Conservation (phyloP, 176 grass and related monocot genomes). For the Ensete glaucum region DNA sequence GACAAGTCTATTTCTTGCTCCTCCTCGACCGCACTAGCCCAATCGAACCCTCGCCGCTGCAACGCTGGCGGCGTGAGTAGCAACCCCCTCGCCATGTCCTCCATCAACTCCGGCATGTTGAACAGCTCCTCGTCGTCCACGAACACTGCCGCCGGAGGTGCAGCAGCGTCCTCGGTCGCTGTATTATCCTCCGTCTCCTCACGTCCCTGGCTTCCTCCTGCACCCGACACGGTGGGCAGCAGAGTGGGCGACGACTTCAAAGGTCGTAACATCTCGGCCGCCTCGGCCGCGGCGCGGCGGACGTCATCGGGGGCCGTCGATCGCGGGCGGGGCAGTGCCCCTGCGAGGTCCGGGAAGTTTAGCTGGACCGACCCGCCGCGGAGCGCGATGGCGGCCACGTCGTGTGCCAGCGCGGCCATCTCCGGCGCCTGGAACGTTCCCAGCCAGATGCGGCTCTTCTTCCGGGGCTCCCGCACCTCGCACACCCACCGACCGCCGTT, state of each 20-base stretch:
- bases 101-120: conserved; percentile 7
- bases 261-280: not conserved
- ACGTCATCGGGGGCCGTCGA: not conserved
- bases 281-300: not conserved
- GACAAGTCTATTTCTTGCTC: not conserved
- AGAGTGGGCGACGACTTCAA: not conserved
- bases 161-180: not conserved
- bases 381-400: conserved; percentile 15
- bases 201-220: not conserved
- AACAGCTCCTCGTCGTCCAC: conserved; percentile 15
- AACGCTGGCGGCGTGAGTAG: conserved; percentile 5
- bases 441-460: conserved; percentile 11
- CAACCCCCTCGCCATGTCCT: conserved; percentile 14
- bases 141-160: not conserved
- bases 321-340: not conserved
- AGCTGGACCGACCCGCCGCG: not conserved
- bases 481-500: conserved; percentile 10
- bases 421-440: not conserved
- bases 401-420: conserved; percentile 10
- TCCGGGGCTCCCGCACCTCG: conserved; percentile 7
- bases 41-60: not conserved
- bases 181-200: not conserved
- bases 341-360: conserved; percentile 3
- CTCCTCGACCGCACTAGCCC: not conserved
- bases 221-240: not conserved